phyloP scores from a whole-genome alignment of 768 basidiomycete species.

The Cystoderma amianthinum region DNA sequence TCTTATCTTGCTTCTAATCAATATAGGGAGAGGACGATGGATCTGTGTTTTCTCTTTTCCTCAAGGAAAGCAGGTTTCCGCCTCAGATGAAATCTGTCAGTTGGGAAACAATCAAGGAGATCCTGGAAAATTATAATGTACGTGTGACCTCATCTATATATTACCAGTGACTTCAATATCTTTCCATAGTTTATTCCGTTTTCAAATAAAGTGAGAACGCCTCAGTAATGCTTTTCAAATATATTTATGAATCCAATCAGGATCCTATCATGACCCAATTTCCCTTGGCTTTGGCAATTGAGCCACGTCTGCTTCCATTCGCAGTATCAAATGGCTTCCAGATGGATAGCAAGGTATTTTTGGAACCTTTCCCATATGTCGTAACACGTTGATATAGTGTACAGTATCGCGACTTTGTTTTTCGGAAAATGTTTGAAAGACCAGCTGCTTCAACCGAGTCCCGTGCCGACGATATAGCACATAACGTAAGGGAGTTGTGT shows the following conservation, averaged over 20 bases:
- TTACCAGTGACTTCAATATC: not conserved
- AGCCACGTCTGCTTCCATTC: conserved; percentile 66
- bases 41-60: conserved; percentile 50
- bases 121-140: conserved; percentile 68
- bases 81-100: conserved; percentile 47
- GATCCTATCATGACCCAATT: conserved; percentile 76
- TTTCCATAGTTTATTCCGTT: conserved; percentile 68
- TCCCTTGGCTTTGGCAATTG: conserved; percentile 70
- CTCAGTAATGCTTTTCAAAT: conserved; percentile 3
- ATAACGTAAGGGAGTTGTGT: conserved; percentile 67
- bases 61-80: conserved; percentile 67
- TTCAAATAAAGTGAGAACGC: conserved; percentile 47
- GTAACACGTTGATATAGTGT: not conserved
- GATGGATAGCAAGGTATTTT: conserved; percentile 68
- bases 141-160: conserved; percentile 10
- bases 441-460: conserved; percentile 39
- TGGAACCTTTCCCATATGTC: conserved; percentile 4
- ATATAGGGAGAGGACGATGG: conserved; percentile 69
- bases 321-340: conserved; percentile 69
- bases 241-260: conserved; percentile 24
- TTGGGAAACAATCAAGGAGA: conserved; percentile 59
- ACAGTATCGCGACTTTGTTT: conserved; percentile 81
- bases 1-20: conserved; percentile 3
- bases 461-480: conserved; percentile 54
- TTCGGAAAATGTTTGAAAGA: conserved; percentile 80